Evolutionary conservation across 2,329 filamentous ascomycete species (phyloP).

Genomic region (Zymoseptoria passerinii): DNA sequence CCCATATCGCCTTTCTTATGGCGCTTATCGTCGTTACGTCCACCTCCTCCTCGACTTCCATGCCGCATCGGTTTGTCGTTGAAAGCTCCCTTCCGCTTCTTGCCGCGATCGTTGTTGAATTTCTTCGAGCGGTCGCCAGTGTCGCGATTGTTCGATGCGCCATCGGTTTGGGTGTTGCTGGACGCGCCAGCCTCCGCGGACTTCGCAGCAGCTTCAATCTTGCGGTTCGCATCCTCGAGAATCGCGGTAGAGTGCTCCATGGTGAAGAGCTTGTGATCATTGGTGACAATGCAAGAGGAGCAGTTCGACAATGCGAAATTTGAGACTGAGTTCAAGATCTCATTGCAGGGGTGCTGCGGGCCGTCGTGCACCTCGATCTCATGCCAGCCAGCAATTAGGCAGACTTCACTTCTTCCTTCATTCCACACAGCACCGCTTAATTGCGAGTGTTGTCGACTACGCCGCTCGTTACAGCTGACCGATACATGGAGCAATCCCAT

Average conservation of each 20-base stretch:
- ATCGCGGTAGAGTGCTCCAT: constrained; percentile 30
- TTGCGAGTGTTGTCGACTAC: constrained; percentile 16
- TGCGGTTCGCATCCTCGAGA: constrained; percentile 23
- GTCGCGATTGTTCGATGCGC: constrained; percentile 7
- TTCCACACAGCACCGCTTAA: constrained; percentile 25
- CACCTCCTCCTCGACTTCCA: constrained; percentile 17
- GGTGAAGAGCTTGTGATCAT: constrained; percentile 10
- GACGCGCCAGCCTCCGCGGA: constrained; percentile 7
- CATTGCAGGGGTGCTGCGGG: neutral
- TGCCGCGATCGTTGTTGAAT: constrained; percentile 5
- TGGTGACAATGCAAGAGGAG: neutral
- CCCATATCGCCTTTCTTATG: constrained; percentile 60
- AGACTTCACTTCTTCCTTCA: constrained; percentile 1
- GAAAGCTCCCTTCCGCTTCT: constrained; percentile 26
- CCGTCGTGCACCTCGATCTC: neutral
- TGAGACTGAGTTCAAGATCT: neutral
- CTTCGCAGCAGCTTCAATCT: constrained; percentile 17
- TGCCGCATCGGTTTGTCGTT: constrained; percentile 18
- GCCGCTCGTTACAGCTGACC: neutral
- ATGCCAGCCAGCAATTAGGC: neutral
- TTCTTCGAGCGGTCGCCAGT: constrained; percentile 4
- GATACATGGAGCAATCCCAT: neutral
- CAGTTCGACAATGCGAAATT: constrained; percentile 4
- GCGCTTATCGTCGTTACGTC: constrained; percentile 25
- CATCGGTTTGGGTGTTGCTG: constrained; percentile 1